phyloP scores from a whole-genome alignment of 2,329 filamentous ascomycete species.

The Xylaria arbuscula region DNA sequence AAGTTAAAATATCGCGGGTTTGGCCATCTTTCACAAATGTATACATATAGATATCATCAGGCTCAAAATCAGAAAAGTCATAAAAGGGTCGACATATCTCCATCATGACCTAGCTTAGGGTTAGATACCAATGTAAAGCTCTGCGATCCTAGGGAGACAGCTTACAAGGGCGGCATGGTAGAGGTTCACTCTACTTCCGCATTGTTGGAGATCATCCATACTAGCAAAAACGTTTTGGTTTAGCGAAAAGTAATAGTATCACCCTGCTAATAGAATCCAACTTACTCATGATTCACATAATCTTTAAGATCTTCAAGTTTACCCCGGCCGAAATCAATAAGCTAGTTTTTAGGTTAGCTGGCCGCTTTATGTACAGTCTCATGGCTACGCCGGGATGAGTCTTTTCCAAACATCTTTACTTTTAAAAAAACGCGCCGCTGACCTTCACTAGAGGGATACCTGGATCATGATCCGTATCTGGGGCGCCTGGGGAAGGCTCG shows the following conservation, averaged over 20 bases:
- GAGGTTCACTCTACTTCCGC: constrained; percentile 6
- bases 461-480: constrained; percentile 26
- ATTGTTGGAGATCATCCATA: not conserved
- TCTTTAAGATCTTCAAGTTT: not conserved
- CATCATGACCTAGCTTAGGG: constrained; percentile 4
- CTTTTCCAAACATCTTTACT: not conserved
- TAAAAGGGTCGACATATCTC: not conserved
- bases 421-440: not conserved
- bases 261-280: not conserved
- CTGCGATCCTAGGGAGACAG: not conserved
- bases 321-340: constrained; percentile 31
- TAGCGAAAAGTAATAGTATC: not conserved
- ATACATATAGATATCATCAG: not conserved
- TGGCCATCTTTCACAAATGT: not conserved
- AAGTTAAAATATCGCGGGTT: not conserved
- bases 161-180: not conserved
- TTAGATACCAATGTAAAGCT: not conserved
- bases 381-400: not conserved
- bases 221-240: constrained; percentile 2
- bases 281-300: not conserved
- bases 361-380: not conserved
- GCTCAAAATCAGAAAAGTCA: not conserved
- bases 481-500: too few species aligned
- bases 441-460: constrained; percentile 29
- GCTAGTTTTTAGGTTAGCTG: constrained; percentile 13